Evolutionary conservation across 257 asterid species (phyloP), one percentile per base, ranked within the genome.

Genomic region (Nicotiana benthamiana): DNA sequence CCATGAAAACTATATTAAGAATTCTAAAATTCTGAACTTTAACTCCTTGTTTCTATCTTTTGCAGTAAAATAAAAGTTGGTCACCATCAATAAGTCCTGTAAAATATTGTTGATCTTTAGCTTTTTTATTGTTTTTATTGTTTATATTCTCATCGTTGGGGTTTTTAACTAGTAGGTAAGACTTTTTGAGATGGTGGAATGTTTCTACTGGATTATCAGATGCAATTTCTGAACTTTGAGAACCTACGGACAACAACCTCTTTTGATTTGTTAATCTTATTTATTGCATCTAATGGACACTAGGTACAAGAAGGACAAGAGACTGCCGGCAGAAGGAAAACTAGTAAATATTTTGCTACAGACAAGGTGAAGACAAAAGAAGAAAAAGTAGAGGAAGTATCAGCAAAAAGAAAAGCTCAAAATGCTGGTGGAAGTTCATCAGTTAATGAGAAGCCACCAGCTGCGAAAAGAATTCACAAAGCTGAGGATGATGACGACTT

Each of bases 291-390:
- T 80, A 11, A 75, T 67, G 80, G 52, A 68, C 74, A 59, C 76
- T 28, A 92, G 98, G 89, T 57, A 56, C 91, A 87, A 79, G 93
- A 86, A 82, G 89, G 85, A 80, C 91, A 89, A 75, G 97, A 91
- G 86, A 87, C 89, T 85, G 72, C 92, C 16, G 86, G 93, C 75
- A 87, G 99, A 82, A 89, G 90, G 92, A 96, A 92, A 90, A 94
- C 97, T 36, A 96, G 99, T 83, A 96, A 94, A 88, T 96, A 93
- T 85, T 96, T 96, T 87, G 86, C 89, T 63, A 84, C 90, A 66
- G 90, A 90, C 36, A 89, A 80, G 53, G 87, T 85, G 67, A 84
- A 75, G 74, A 82, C 72, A 32, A 90, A 89, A 75, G 97, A 86
- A 83, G 87, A 82, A 86, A 91, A 87, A 63, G 87, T 83, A 75